Conservation (phyloP, 805 yeast species). For the Nematodospora valgi region DNA sequence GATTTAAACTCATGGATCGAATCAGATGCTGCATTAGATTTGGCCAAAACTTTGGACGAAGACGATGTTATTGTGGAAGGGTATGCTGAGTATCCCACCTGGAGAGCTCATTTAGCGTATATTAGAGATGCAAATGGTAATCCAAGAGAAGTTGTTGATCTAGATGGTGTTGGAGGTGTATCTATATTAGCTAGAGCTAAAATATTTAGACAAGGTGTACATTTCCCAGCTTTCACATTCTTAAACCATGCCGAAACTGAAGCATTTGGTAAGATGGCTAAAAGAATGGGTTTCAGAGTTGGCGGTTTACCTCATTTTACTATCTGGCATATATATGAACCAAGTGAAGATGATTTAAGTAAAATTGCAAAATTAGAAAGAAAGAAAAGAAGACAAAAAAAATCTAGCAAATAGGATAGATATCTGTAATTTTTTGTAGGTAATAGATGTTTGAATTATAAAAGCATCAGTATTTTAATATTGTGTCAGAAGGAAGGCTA, state of each 20-base stretch:
- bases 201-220: conserved; percentile 73
- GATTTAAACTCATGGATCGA: conserved; percentile 97
- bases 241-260: conserved; percentile 86
- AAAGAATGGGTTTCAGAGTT: conserved; percentile 72
- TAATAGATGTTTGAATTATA: background rate
- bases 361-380: conserved; percentile 70
- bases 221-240: conserved; percentile 81
- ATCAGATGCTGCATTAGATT: conserved; percentile 66
- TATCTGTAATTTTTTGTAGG: no score
- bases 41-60: conserved; percentile 63
- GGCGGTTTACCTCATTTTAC: conserved; percentile 91
- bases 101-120: conserved; percentile 80
- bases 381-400: conserved; percentile 47
- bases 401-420: no score
- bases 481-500: conserved; percentile 47
- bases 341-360: conserved; percentile 77
- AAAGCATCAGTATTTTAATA: background rate
- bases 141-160: conserved; percentile 58
- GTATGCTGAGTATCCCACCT: conserved; percentile 81
- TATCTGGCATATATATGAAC: conserved; percentile 87
- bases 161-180: conserved; percentile 89
- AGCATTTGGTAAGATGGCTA: conserved; percentile 82
- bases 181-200: conserved; percentile 73
- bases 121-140: conserved; percentile 60
- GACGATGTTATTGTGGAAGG: conserved; percentile 90